phyloP scores from a whole-genome alignment of 805 yeast species.

The Saturnispora quitensis region DNA sequence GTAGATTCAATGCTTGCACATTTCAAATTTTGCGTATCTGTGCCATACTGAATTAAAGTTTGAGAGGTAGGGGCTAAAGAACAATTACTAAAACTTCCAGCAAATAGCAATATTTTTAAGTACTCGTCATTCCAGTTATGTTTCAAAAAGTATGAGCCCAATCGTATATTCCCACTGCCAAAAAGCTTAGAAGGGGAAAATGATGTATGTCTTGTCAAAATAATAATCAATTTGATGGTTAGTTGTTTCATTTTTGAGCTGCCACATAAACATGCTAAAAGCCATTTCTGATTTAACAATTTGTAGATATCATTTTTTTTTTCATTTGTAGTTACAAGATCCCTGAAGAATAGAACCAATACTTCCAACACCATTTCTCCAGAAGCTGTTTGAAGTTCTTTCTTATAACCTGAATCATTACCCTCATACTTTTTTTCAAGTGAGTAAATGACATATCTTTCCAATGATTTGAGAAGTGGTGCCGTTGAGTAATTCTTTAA shows the following conservation, averaged over 20 bases:
- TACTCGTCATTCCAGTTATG: conserved; percentile 42
- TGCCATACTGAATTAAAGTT: background rate
- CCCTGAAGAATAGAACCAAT: conserved; percentile 31
- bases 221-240: conserved; percentile 37
- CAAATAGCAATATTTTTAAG: conserved; percentile 32
- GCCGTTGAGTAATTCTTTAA: conserved; percentile 41
- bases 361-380: conserved; percentile 31
- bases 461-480: conserved; percentile 45
- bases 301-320: conserved; percentile 31
- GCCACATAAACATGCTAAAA: conserved; percentile 40
- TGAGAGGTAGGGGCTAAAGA: background rate
- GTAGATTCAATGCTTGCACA: conserved; percentile 30
- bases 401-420: conserved; percentile 11
- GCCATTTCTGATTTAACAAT: conserved; percentile 58
- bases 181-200: conserved; percentile 41
- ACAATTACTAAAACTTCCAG: conserved; percentile 39
- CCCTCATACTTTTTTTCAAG: conserved; percentile 24
- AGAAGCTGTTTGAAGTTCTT: conserved; percentile 19
- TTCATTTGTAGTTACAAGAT: background rate
- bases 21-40: background rate
- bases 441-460: conserved; percentile 43
- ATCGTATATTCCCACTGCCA: conserved; percentile 42
- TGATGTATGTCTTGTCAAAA: conserved; percentile 39
- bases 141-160: conserved; percentile 36
- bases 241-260: conserved; percentile 30